A percentile compares a stretch with the other conserved stretches of the same genome.
These are phyloP conservation scores for Paradendryphiella salina DNA, from an alignment of 2,329 filamentous ascomycete genomes.

Conservation along the genomic window DNA sequence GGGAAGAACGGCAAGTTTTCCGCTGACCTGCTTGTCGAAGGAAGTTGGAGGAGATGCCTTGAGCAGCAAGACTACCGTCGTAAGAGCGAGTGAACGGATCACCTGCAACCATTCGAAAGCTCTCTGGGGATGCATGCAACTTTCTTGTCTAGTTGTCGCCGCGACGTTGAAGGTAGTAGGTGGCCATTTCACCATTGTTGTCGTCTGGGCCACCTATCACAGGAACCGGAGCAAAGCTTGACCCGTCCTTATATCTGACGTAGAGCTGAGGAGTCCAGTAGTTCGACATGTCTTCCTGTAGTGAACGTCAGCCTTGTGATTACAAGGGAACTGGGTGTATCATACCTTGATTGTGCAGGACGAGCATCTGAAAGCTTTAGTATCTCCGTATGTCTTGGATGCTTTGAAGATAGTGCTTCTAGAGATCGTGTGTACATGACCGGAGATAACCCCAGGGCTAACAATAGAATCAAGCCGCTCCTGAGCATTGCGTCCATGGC, in stretches of 20 bases:
- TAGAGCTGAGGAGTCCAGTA: conserved; percentile 78
- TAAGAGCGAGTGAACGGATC: conserved; percentile 63
- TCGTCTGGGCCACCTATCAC: conserved; percentile 54
- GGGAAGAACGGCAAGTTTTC: conserved; percentile 53
- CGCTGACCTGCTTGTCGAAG: conserved; percentile 55
- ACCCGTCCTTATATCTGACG: conserved; percentile 55
- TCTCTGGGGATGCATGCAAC: conserved; percentile 69
- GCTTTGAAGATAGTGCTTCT: conserved; percentile 70
- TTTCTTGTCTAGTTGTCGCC: conserved; percentile 61
- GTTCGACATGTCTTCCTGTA: conserved; percentile 55
- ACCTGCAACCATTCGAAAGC: conserved; percentile 72
- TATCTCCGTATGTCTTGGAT: conserved; percentile 62
- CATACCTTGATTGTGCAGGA: conserved; percentile 65
- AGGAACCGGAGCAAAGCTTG: conserved; percentile 62
- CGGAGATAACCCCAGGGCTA: conserved; percentile 59
- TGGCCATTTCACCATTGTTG: conserved; percentile 64
- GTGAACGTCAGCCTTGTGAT: conserved; percentile 1
- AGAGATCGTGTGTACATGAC: conserved; percentile 71
- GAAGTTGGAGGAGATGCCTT: conserved; percentile 62
- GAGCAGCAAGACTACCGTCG: conserved; percentile 48
- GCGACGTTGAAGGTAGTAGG: conserved; percentile 69
- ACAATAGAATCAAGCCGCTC: conserved; percentile 70
- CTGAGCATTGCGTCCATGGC: conserved; percentile 32
- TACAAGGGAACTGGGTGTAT: background rate
- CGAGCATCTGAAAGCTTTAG: conserved; percentile 66